Evolutionary conservation across 1,284 basidiomycete species (phyloP).

Genomic region (Pholiota adiposa): DNA sequence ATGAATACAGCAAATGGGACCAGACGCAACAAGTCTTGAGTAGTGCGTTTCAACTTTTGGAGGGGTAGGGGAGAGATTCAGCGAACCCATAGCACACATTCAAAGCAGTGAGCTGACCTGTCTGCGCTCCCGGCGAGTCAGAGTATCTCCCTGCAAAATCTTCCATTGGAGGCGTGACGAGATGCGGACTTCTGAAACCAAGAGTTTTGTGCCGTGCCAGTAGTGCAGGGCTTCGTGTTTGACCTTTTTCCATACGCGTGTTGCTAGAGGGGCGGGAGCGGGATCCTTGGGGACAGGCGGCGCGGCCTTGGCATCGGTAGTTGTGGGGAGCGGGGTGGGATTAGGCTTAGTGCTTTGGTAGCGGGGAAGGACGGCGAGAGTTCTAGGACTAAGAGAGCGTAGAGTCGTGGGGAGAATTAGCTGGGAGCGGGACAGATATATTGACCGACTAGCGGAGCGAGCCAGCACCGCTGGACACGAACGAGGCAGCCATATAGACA

Average conservation of each 20-base stretch:
- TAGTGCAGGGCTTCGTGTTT: slow-evolving; percentile 98
- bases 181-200: slow-evolving; percentile 95
- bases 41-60: slow-evolving; percentile 86
- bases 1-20: slow-evolving; percentile 96
- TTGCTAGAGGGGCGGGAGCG: slow-evolving; percentile 54
- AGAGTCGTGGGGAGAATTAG: slow-evolving; percentile 21
- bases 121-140: slow-evolving; percentile 93
- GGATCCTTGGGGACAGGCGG: slow-evolving; percentile 56
- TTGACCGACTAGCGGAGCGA: slow-evolving; percentile 41
- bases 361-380: slow-evolving; percentile 20
- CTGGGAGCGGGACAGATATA: slow-evolving; percentile 26
- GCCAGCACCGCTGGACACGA: slow-evolving; percentile 46
- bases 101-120: slow-evolving; percentile 60
- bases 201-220: slow-evolving; percentile 95
- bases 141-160: slow-evolving; percentile 87
- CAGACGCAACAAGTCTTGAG: slow-evolving; percentile 89
- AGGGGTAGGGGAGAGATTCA: not conserved
- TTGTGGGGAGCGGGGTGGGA: slow-evolving; percentile 23
- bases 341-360: slow-evolving; percentile 18
- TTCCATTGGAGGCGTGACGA: slow-evolving; percentile 89
- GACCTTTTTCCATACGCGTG: slow-evolving; percentile 85
- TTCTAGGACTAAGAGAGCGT: slow-evolving; percentile 22
- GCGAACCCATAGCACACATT: slow-evolving; percentile 8
- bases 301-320: slow-evolving; percentile 41
- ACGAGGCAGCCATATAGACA: slow-evolving; percentile 71